phyloP scores from a whole-genome alignment of 495 filamentous ascomycete genomes.

The Staphylotrichum longicolle region DNA sequence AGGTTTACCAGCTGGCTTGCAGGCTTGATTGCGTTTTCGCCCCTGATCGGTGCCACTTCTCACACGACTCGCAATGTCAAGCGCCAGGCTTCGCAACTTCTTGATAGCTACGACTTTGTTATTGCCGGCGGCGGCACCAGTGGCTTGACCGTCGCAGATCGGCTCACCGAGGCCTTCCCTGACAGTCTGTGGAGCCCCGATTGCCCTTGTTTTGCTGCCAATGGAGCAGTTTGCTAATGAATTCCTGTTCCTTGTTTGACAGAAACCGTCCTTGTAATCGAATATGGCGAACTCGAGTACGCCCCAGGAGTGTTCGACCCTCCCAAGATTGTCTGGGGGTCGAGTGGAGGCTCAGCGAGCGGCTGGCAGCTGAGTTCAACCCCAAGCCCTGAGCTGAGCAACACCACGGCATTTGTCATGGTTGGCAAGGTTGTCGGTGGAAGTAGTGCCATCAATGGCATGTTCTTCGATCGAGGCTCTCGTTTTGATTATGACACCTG shows the following conservation, averaged over 20 bases:
- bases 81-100: conserved; percentile 25
- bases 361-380: conserved; percentile 9
- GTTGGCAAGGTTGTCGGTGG: conserved; percentile 42
- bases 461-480: conserved; percentile 38
- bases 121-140: conserved; percentile 42
- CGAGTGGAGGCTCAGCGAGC: not conserved
- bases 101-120: conserved; percentile 38
- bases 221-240: not conserved
- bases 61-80: conserved; percentile 12
- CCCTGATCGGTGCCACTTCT: not conserved
- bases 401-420: conserved; percentile 31
- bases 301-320: conserved; percentile 25
- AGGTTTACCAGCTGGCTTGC: not conserved
- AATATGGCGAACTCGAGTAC: conserved; percentile 38
- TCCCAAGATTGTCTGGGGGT: conserved; percentile 17
- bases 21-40: not conserved
- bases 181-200: conserved; percentile 12
- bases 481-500: conserved; percentile 50
- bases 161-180: conserved; percentile 32
- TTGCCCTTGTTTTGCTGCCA: not conserved
- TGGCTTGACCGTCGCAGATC: conserved; percentile 41
- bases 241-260: not conserved
- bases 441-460: conserved; percentile 44
- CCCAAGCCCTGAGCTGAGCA: conserved; percentile 22
- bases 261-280: conserved; percentile 44